A percentile compares a stretch with the other conserved stretches of the same genome.
These are phyloP conservation scores for Picea mariana DNA, from an alignment of 83 land plant species.

Conservation along the genomic window DNA sequence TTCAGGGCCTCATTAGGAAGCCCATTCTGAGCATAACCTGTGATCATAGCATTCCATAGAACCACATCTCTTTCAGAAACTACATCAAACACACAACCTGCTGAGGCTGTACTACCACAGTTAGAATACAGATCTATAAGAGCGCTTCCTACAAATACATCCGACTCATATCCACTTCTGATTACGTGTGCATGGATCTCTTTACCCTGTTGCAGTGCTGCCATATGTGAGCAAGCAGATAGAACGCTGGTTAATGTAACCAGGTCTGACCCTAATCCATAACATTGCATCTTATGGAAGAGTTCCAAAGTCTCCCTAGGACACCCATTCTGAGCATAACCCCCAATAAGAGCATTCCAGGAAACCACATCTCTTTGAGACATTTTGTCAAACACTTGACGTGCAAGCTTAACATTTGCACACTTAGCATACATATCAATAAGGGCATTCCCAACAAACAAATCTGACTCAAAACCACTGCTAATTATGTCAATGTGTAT, in stretches of 20 bases:
- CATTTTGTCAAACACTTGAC: constrained; percentile 18
- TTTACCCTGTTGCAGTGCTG: constrained; percentile 2
- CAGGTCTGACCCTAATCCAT: not conserved
- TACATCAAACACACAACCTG: constrained; percentile 1
- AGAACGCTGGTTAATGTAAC: not conserved
- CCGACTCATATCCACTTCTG: constrained; percentile 5
- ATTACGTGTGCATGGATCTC: constrained; percentile 5
- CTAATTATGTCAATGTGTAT: not conserved
- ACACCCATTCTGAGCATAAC: constrained; percentile 5
- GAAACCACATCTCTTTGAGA: not conserved
- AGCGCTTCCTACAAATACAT: constrained; percentile 12
- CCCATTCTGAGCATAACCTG: constrained; percentile 5
- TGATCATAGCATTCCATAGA: constrained; percentile 21
- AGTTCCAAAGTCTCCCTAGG: not conserved
- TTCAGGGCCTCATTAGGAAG: not conserved
- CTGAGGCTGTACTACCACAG: constrained; percentile 4
- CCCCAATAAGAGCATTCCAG: not conserved
- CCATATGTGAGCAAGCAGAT: not conserved
- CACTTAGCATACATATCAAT: constrained; percentile 22
- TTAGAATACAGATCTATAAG: constrained; percentile 21
- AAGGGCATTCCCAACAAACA: not conserved
- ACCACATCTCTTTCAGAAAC: not conserved
- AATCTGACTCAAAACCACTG: not conserved
- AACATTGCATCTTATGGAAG: not conserved
- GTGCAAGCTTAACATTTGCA: constrained; percentile 1